Conservation (phyloP, 352 stramenopile species). For the Pythium dissotocum region DNA sequence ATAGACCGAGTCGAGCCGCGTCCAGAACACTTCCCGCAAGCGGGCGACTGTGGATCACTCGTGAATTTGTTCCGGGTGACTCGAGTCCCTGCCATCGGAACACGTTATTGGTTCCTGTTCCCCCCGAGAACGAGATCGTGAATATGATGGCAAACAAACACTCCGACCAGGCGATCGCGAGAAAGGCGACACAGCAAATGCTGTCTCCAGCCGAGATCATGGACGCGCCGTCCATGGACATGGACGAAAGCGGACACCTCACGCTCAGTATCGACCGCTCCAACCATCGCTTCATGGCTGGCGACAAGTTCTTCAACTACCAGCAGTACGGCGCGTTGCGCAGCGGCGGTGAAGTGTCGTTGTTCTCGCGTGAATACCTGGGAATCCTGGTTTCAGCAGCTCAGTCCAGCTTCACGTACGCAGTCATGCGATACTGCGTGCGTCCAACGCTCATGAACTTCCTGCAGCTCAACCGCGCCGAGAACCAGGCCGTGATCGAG, state of each 20-base stretch:
- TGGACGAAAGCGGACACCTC: constrained; percentile 20
- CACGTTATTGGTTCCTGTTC: background rate
- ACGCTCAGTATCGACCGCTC: constrained; percentile 25
- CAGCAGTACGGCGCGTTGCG: constrained; percentile 70
- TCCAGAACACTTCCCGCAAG: background rate
- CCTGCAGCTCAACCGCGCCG: constrained; percentile 47
- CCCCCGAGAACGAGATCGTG: too few species aligned
- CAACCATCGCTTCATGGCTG: constrained; percentile 43
- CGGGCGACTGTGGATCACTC: background rate
- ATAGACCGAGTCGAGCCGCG: background rate
- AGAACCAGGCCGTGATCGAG: constrained; percentile 60
- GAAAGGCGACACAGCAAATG: constrained; percentile 1
- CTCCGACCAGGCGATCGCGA: constrained; percentile 13
- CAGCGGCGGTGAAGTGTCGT: constrained; percentile 52
- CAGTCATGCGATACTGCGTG: constrained; percentile 66
- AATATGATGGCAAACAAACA: background rate
- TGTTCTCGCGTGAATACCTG: constrained; percentile 63
- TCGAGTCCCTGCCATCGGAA: background rate
- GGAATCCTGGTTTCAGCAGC: constrained; percentile 57
- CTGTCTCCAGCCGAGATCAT: background rate
- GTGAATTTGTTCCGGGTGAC: background rate
- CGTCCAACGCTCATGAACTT: constrained; percentile 70
- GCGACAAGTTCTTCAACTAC: constrained; percentile 63
- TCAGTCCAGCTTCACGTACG: constrained; percentile 59
- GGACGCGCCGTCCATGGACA: constrained; percentile 12